Evolutionary conservation across 2,329 filamentous ascomycete genomes (phyloP), one percentile per base, ranked within the genome.

Genomic region (Xylariomycetidae sp.): DNA sequence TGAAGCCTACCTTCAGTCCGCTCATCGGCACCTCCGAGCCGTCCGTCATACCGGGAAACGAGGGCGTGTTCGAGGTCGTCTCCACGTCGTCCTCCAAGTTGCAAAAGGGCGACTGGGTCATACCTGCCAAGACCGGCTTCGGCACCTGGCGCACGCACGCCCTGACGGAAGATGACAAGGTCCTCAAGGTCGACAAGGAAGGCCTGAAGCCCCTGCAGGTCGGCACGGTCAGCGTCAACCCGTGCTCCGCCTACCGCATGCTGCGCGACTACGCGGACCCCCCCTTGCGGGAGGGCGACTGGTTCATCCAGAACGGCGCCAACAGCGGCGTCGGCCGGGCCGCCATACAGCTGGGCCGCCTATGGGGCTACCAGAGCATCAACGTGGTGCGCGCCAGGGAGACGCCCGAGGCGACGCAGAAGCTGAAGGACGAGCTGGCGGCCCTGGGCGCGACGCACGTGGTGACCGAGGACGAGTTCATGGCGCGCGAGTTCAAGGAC

Each of bases 131-230:
- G 30, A 85, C 87, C 1, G 82, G 85, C 5, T 87, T 94, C 56
- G 92, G 92, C 22, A 97, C 92, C 10, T 97, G 92, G 88, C 75
- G 92, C 41, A 98, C 92, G 3, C 90, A 98, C 57, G 85, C 85
- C 13, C 74, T 88, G 28, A 77, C 80, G 3, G 65, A 70, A 10
- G 67, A 72, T 32, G 45, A 45, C 30, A 26, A 22, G 23, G 27
- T 58, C 12, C 41, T 73, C n/a, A 63, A 64, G 3, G 52, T 70
- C 30, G 76, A 89, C 38, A 80, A 74, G 46, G 69, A 79, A 0
- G 84, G 83, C 0, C 63, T 98, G 37, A 83, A 70, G 0, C 72
- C 86, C 0, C 63, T 85, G 4, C 89, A 96, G 55, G 88, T 83
- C 9, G 90, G 86, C 4, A 97, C 88, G 0, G 85, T 95, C 22